Base-by-base conservation (phyloP, 306 rosid genomes). In the Dalbergia oliveri region DNA sequence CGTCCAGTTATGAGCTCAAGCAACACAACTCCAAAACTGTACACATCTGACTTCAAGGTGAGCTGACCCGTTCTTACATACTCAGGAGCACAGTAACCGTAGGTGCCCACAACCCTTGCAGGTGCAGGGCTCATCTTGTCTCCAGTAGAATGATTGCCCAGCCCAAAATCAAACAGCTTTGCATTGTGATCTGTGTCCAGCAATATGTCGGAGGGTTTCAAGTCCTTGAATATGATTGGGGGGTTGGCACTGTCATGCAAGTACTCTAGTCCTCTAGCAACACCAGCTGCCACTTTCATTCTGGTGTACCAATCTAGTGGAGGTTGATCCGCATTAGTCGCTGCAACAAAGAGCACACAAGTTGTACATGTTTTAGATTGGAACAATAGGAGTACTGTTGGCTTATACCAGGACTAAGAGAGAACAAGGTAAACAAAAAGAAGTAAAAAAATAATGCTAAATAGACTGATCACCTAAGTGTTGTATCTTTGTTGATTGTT, bases 1-100 rank as follows among this genome's bases (percentile, higher is more conserved):
- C 99, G 83, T 44, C 99, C 99, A 3, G 98, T 90, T 12, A 95
- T 88, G 84, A 95, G 94, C 80, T 95, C 99, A 0, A 95, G 85
- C 63, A 95, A 76, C 43, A 93, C 82, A 31, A 95, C 97, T 68
- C 99, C 98, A 14, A 85, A 95, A 62, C 98, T 91, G 75, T 93
- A 95, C 2, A 95, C 94, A 65, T 95, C 99, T 0, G 99, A 91
- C 80, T 91, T 91, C 63, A 81, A 4, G 26, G 93, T 85, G 73
- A 87, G 73, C 1, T 84, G 83, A 13, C 98, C 96, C 6, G 86
- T 53, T 81, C 90, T 93, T 1, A 78, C 69, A 66, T 88, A 91
- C 80, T 95, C 99, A 12, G 99, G 99, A 80, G 98, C 98, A 79
- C 87, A 88, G 66, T 93, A 88, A 66, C 98, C 99, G 41, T 86